Conservation (phyloP, 1,284 basidiomycete genomes). For the Cryptococcus hybrid region DNA sequence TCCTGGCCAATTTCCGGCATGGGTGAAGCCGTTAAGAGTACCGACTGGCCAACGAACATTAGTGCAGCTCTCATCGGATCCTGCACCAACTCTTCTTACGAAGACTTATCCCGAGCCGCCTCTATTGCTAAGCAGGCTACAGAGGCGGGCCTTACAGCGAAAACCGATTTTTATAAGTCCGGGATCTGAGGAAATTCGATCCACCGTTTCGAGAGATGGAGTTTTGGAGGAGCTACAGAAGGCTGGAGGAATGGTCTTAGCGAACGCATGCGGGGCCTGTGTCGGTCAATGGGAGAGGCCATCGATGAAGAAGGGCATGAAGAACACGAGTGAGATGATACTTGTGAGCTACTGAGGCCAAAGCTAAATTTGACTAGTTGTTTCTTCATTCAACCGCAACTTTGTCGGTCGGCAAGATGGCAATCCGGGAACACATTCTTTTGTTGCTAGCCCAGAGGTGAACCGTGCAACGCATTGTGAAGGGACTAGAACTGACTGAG, state of each 20-base stretch:
- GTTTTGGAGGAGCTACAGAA: slow-evolving; percentile 83
- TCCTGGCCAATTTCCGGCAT: slow-evolving; percentile 97
- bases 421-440: slow-evolving; percentile 95
- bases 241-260: slow-evolving; percentile 89
- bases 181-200: slow-evolving; percentile 96
- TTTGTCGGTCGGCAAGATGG: slow-evolving; percentile 99
- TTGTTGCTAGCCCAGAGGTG: slow-evolving; percentile 47
- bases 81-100: slow-evolving; percentile 99
- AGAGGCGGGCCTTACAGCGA: slow-evolving; percentile 69
- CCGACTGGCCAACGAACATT: slow-evolving; percentile 89
- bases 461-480: too few relatives aligned
- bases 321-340: slow-evolving; percentile 68
- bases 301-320: slow-evolving; percentile 88
- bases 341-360: too few relatives aligned
- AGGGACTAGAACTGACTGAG: neutral
- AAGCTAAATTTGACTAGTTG: slow-evolving; percentile 66
- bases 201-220: slow-evolving; percentile 95
- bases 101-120: slow-evolving; percentile 98
- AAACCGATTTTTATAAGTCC: slow-evolving; percentile 96
- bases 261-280: slow-evolving; percentile 98
- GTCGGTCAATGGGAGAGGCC: slow-evolving; percentile 99
- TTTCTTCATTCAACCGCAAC: slow-evolving; percentile 93
- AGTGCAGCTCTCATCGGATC: slow-evolving; percentile 92
- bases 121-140: slow-evolving; percentile 76
- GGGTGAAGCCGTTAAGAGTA: slow-evolving; percentile 73